Evolutionary conservation across 2,329 filamentous ascomycete genomes (phyloP).

Genomic region (Penicillium crustosum): DNA sequence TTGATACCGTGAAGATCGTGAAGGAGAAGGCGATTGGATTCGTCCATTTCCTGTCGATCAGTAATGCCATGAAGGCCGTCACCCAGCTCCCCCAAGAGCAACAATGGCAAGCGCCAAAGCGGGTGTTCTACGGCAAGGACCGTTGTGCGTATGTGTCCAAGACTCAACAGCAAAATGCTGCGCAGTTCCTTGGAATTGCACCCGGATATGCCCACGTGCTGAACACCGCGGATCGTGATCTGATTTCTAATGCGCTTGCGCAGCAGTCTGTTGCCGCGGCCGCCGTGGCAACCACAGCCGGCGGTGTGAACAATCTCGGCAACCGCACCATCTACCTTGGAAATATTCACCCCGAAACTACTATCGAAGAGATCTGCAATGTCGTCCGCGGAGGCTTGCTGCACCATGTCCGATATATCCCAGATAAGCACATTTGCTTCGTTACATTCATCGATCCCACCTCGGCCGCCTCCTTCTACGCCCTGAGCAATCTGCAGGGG

Average conservation of each 20-base stretch:
- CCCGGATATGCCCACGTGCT: slow-evolving; percentile 95
- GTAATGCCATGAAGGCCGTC: slow-evolving; percentile 97
- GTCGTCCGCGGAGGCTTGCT: slow-evolving; percentile 92
- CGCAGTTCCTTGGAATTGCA: slow-evolving; percentile 95
- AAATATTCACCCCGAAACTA: slow-evolving; percentile 98
- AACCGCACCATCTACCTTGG: slow-evolving; percentile 97
- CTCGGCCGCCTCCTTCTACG: slow-evolving; percentile 95
- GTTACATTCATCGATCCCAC: slow-evolving; percentile 99
- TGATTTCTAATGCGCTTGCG: slow-evolving; percentile 93
- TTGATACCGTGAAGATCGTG: slow-evolving; percentile 97
- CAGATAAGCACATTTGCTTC: slow-evolving; percentile 99
- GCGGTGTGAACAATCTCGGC: slow-evolving; percentile 94
- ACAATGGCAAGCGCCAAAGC: slow-evolving; percentile 93
- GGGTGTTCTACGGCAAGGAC: slow-evolving; percentile 98
- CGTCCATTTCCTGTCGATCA: slow-evolving; percentile 94
- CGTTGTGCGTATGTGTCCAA: slow-evolving; percentile 98
- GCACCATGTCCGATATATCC: slow-evolving; percentile 98
- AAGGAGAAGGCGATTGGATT: slow-evolving; percentile 98
- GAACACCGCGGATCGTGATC: slow-evolving; percentile 90
- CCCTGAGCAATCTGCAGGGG: slow-evolving; percentile 93
- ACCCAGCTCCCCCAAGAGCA: slow-evolving; percentile 92
- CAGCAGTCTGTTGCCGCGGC: slow-evolving; percentile 97
- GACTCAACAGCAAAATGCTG: slow-evolving; percentile 98
- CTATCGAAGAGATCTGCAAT: slow-evolving; percentile 99
- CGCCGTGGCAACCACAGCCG: slow-evolving; percentile 92